Evolutionary conservation across 108 stramenopile genomes (phyloP), one percentile per base, ranked within the genome.

Genomic region (Cyclotella baltica): DNA sequence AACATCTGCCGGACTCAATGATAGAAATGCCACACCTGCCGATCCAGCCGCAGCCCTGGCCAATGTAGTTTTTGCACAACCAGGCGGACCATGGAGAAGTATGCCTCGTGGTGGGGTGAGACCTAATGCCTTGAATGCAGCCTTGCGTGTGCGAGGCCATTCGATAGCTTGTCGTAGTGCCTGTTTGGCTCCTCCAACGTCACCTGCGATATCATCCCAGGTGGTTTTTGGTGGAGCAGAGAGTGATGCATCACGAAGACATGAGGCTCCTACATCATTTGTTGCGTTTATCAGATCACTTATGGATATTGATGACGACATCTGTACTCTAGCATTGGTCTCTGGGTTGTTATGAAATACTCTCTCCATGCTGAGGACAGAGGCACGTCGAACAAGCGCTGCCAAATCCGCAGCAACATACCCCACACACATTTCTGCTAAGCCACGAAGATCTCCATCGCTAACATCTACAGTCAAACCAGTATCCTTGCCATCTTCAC

Each of bases 71-170:
- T 99, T 99, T 9, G 95, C 96, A 87, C 96, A 97, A 2, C 98
- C 99, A 0, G 99, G 99, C 11, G 99, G 99, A 1, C 99, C 99
- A 78, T 98, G 93, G 36, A 99, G 87, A 18, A 99, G 87, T 6
- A 98, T 96, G 20, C 85, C 92, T 15, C 92, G 77, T 27, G 91
- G 91, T 23, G 92, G 86, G 11, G 68, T 33, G 19, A 96, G 80
- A 18, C 91, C 89, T 35, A 96, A 57, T 15, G 70, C 55, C 29
- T 68, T 62, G 68, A 89, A 93, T n/a, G 80, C 85, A 23, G 53
- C 40, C 52, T 82, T 70, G 30, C 72, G 82, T 27, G 76, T 85
- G 0, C 89, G 87, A 0, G 95, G 95, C 93, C 95, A 93, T 66
- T 93, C 95, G 47, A 96, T 88, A 0, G 92, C 91, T 79, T 85